Percentiles rank a stretch among this genome's conserved stretches.
These are phyloP conservation scores for Claviceps maximensis DNA, from an alignment of 2,329 filamentous ascomycete species.

Conservation along the genomic window DNA sequence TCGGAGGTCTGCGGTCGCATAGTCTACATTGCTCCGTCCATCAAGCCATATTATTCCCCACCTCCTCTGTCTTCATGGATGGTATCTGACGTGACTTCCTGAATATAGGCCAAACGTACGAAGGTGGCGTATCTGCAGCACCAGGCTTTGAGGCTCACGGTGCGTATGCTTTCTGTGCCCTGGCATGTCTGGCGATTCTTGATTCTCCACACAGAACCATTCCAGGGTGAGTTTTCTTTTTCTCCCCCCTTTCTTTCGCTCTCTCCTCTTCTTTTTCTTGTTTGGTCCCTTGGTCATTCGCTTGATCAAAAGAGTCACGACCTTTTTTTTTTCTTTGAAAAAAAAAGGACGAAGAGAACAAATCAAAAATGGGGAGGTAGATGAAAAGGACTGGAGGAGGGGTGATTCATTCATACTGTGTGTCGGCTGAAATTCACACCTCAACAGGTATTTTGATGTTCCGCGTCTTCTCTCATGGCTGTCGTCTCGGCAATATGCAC, in stretches of 20 bases:
- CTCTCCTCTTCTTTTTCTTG: not conserved
- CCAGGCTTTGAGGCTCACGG: conserved; percentile 89
- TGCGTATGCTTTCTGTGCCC: conserved; percentile 87
- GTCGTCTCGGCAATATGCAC: conserved; percentile 74
- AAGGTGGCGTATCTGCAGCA: conserved; percentile 80
- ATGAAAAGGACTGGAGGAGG: not conserved
- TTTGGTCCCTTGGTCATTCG: too few relatives aligned
- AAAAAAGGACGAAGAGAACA: not conserved
- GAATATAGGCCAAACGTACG: conserved; percentile 68
- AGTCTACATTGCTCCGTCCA: conserved; percentile 3
- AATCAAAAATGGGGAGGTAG: too few relatives aligned
- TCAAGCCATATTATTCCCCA: conserved; percentile 7
- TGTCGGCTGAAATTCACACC: conserved; percentile 20
- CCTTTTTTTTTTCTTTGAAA: not conserved
- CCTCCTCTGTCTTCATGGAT: conserved; percentile 5
- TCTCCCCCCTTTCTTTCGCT: not conserved
- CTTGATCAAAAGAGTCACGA: not conserved
- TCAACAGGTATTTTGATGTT: conserved; percentile 57
- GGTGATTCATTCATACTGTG: not conserved
- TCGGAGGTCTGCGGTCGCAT: not conserved
- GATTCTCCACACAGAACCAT: conserved; percentile 66
- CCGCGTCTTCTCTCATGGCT: conserved; percentile 73
- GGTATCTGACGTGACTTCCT: conserved; percentile 4
- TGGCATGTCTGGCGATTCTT: conserved; percentile 78
- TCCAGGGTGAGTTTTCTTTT: conserved; percentile 42